These are phyloP conservation scores for Mycena chlorophos DNA, from an alignment of 768 basidiomycete genomes.

Conservation along the genomic window DNA sequence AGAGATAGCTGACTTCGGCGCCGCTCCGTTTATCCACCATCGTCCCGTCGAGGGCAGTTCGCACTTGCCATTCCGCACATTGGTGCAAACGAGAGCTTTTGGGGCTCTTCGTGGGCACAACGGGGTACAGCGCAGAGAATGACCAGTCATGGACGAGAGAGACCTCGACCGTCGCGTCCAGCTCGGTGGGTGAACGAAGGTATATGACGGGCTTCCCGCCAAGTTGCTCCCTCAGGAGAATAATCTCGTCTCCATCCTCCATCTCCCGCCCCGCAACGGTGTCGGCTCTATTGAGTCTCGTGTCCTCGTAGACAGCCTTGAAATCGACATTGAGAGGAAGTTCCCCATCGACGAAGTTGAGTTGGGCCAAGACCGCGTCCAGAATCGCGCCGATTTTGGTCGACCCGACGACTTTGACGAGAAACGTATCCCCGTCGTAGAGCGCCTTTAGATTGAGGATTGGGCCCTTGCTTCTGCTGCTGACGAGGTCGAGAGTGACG, in stretches of 20 bases:
- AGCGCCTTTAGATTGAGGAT: background rate
- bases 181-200: background rate
- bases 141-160: background rate
- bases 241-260: background rate
- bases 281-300: background rate
- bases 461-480: no score
- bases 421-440: background rate
- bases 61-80: background rate
- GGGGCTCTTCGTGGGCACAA: background rate
- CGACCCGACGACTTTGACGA: background rate
- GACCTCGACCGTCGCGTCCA: slow-evolving; percentile 2
- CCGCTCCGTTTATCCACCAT: slow-evolving; percentile 30
- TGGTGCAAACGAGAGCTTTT: background rate
- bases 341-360: no score
- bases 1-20: slow-evolving; percentile 36
- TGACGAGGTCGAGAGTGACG: no score
- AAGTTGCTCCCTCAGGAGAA: background rate
- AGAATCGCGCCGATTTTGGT: background rate
- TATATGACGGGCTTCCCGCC: slow-evolving; percentile 9
- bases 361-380: no score
- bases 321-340: no score
- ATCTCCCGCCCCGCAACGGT: background rate
- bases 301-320: no score
- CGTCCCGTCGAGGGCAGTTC: slow-evolving; percentile 21
- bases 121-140: slow-evolving; percentile 1